A percentile compares a stretch with the other conserved stretches of the same genome.
Conservation (phyloP, 768 basidiomycete species). For the Pulveroboletus sp. region DNA sequence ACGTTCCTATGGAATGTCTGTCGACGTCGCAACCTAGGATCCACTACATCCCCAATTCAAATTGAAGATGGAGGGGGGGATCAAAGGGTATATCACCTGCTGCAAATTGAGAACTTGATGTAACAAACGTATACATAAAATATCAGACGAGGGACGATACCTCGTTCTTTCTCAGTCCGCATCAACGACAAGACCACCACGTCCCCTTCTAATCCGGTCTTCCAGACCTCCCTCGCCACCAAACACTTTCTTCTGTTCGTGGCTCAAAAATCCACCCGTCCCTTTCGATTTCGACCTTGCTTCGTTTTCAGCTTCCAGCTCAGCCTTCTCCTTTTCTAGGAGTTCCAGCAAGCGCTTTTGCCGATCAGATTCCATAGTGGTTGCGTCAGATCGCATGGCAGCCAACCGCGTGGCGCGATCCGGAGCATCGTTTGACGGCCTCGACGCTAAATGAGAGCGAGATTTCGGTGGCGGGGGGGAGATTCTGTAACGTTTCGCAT, state of each 20-base stretch:
- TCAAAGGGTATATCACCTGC: neutral
- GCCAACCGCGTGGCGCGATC: constrained; percentile 86
- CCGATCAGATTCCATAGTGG: constrained; percentile 63
- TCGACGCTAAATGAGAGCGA: constrained; percentile 16
- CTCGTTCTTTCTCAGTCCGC: constrained; percentile 25
- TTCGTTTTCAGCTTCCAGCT: constrained; percentile 68
- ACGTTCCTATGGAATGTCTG: neutral
- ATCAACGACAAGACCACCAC: constrained; percentile 68
- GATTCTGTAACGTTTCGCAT: constrained; percentile 50
- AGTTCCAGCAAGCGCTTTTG: constrained; percentile 66
- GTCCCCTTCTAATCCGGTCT: constrained; percentile 71
- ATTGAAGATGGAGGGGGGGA: neutral
- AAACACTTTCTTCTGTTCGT: constrained; percentile 84
- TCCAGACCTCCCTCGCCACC: constrained; percentile 76
- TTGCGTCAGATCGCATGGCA: constrained; percentile 80
- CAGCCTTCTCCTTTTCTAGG: constrained; percentile 75
- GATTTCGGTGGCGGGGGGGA: constrained; percentile 35
- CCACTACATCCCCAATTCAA: neutral
- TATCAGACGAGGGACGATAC: neutral
- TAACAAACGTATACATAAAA: constrained; percentile 8
- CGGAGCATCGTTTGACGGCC: constrained; percentile 29
- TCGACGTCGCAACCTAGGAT: neutral
- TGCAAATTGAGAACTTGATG: neutral
- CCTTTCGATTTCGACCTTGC: constrained; percentile 70
- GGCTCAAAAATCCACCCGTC: constrained; percentile 76